Percentiles rank a stretch among this genome's conserved stretches.
Conservation (phyloP, 164 flowering plant species). For the Tetracentron sinense region DNA sequence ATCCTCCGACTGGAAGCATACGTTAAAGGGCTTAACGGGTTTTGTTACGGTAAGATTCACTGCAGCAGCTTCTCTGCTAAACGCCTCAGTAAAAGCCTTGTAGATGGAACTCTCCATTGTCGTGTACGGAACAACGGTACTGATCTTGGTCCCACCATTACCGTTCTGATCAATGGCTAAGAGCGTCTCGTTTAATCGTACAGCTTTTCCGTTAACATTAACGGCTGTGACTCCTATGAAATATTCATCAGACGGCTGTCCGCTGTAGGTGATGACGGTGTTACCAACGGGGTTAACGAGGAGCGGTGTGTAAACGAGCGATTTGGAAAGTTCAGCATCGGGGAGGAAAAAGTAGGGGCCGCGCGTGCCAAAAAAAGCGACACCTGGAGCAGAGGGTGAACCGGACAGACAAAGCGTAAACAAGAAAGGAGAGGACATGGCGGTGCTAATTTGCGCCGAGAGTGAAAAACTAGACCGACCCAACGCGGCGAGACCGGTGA, state of each 20-base stretch:
- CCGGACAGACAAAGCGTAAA: conserved; percentile 39
- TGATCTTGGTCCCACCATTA: conserved; percentile 35
- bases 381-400: conserved; percentile 33
- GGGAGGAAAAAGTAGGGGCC: conserved; percentile 33
- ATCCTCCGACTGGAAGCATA: conserved; percentile 16
- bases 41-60: conserved; percentile 10
- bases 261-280: conserved; percentile 5
- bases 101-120: conserved; percentile 25
- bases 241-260: conserved; percentile 27
- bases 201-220: conserved; percentile 21
- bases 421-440: conserved; percentile 6
- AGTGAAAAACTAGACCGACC: conserved; percentile 31
- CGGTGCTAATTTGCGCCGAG: conserved; percentile 27
- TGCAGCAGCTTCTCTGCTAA: conserved; percentile 21
- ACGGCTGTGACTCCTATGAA: conserved; percentile 21
- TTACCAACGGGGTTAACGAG: conserved; percentile 17
- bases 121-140: conserved; percentile 32
- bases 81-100: conserved; percentile 19
- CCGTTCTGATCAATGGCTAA: conserved; percentile 23
- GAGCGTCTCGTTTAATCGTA: conserved; percentile 7
- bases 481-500: conserved; percentile 24
- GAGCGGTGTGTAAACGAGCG: conserved; percentile 34
- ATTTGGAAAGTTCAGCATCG: conserved; percentile 28
- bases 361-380: conserved; percentile 25
- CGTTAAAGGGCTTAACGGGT: conserved; percentile 21